Evolutionary conservation across 129 eudicot genomes (phyloP), one percentile per base, ranked within the genome.

Genomic region (Flaveria ramosissima): DNA sequence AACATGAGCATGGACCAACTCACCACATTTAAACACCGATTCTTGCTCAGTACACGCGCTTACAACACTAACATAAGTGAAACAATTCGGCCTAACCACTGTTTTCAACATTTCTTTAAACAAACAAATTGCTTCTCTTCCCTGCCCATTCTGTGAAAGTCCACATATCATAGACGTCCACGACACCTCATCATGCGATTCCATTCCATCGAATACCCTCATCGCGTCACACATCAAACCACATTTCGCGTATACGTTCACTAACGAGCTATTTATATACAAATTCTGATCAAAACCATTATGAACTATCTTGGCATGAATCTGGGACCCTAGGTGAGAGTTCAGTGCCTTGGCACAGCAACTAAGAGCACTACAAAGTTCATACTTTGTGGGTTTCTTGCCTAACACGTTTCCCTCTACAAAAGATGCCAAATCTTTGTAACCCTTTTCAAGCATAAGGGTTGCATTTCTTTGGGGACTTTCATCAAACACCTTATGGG

Each of bases 91-190:
- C 23, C 56, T 77, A 70, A 78, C n/a, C 13, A n/a, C 1, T 9
- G 81, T 72, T 12, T 14, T 13, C 62, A 83, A 55, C 90, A 83
- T 83, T 70, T 77, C 60, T 48, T 80, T 86, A 11, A 83, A 86
- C 66, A 86, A 70, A 69, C 77, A 60, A 62, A 77, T 19, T 47
- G 83, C 78, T 80, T 86, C 82, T 63, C 41, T 56, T 39, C 78
- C 83, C 32, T 73, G 55, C 43, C 90, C 87, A 68, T 68, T 80
- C 70, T 83, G 87, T 5, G 85, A 68, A 80, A 80, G 76, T 62
- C 87, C 87, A 15, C 78, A 76, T 72, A 86, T 80, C 23, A 86
- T 86, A 2, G 87, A 86, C 12, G 87, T 83, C 90, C 90, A 83
- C 3, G 90, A 83, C 11, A 86, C 87, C 45, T 77, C 47, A 39